These are phyloP conservation scores for Biscutella laevigata DNA, from an alignment of 441 rosid genomes.

Conservation along the genomic window DNA sequence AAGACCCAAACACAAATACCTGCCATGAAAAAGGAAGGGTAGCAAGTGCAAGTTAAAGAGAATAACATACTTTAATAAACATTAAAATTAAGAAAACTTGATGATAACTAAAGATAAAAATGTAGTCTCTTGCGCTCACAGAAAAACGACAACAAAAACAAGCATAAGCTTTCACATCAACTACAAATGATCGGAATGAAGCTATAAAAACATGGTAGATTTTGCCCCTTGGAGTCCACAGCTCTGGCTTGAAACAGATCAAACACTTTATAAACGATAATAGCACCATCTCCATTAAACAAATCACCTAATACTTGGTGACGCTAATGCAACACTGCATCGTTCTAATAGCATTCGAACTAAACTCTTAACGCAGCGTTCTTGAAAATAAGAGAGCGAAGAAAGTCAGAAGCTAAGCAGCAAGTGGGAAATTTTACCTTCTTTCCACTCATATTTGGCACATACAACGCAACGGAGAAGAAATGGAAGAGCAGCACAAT, in stretches of 20 bases:
- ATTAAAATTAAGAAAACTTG: background rate
- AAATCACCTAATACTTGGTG: background rate
- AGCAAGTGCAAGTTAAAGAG: background rate
- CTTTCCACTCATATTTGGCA: slow-evolving; percentile 51
- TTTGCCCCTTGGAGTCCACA: background rate
- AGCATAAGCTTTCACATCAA: background rate
- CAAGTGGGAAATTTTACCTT: slow-evolving; percentile 36
- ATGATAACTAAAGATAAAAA: background rate
- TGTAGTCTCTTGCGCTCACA: background rate
- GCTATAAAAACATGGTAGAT: background rate
- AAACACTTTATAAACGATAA: background rate
- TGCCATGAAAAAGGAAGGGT: slow-evolving; percentile 23
- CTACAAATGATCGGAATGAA: background rate
- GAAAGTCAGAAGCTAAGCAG: background rate
- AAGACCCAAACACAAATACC: slow-evolving; percentile 79
- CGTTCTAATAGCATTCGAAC: background rate
- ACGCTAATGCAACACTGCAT: background rate
- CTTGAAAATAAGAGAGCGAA: background rate
- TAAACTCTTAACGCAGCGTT: slow-evolving; percentile 4
- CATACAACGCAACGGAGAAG: slow-evolving; percentile 21
- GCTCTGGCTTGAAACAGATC: background rate
- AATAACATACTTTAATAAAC: background rate
- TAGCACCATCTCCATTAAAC: background rate
- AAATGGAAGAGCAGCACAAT: slow-evolving; percentile 16
- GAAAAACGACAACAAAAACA: background rate